phyloP scores from a whole-genome alignment of 371 early-diverging fungal genomes.

The Coemansia sp. region DNA sequence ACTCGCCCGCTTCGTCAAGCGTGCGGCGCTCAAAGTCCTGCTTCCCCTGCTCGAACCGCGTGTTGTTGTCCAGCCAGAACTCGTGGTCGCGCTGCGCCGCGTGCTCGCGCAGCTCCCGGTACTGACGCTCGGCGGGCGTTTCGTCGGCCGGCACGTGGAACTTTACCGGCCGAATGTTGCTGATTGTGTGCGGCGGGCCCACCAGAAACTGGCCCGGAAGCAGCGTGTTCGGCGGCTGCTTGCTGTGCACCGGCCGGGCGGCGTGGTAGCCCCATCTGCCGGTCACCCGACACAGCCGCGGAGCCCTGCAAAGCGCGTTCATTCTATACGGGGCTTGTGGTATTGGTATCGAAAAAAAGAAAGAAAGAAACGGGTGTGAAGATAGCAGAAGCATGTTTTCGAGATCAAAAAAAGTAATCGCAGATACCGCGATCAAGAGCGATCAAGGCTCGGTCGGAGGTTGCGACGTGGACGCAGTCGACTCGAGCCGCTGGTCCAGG shows the following conservation, averaged over 20 bases:
- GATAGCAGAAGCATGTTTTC: background rate
- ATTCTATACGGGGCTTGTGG: no score
- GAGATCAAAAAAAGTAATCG: no score
- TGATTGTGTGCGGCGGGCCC: conserved; percentile 69
- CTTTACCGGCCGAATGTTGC: conserved; percentile 70
- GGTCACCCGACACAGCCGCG: no score
- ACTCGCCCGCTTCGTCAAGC: conserved; percentile 50
- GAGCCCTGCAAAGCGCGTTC: no score
- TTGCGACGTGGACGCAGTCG: background rate
- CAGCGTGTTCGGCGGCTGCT: conserved; percentile 19
- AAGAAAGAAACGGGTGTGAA: background rate
- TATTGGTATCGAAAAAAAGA: background rate
- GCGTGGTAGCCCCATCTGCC: background rate
- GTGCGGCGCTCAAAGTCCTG: conserved; percentile 61
- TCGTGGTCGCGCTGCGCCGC: conserved; percentile 66
- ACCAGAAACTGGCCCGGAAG: conserved; percentile 56
- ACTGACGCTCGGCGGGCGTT: conserved; percentile 56
- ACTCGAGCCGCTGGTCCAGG: conserved; percentile 29
- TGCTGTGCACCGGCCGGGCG: background rate
- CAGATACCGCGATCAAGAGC: no score
- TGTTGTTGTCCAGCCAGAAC: conserved; percentile 79
- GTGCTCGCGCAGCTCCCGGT: conserved; percentile 59
- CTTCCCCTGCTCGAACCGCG: conserved; percentile 64
- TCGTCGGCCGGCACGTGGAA: conserved; percentile 64
- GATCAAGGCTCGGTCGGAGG: background rate